Conservation (phyloP, 192 early-diverging fungal genomes). For the Phycomyces blakesleeanus region DNA sequence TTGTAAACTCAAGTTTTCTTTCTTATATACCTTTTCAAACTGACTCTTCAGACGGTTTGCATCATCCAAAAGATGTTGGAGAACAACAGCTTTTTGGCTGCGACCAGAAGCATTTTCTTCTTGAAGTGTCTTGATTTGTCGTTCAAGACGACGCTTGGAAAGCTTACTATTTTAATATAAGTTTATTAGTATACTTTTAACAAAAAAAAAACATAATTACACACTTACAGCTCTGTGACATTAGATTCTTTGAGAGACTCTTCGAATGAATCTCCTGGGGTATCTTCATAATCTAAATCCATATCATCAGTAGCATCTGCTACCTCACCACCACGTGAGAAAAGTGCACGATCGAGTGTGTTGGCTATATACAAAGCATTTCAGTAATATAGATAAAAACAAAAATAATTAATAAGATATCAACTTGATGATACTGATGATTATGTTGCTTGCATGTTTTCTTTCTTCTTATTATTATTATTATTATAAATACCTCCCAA, state of each 20-base stretch:
- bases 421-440: too few relatives aligned
- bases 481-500: constrained; percentile 45
- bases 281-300: constrained; percentile 15
- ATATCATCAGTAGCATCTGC: constrained; percentile 12
- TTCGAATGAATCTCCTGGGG: constrained; percentile 24
- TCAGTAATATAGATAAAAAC: too few relatives aligned
- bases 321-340: neutral
- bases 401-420: too few relatives aligned
- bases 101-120: constrained; percentile 24
- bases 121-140: constrained; percentile 26
- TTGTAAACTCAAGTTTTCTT: too few relatives aligned
- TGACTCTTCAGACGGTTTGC: constrained; percentile 38
- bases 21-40: constrained; percentile 25
- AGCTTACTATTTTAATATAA: constrained; percentile 22
- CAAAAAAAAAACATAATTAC: neutral
- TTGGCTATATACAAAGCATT: neutral
- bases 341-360: neutral
- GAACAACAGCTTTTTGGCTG: constrained; percentile 31
- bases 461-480: neutral
- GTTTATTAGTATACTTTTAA: neutral
- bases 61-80: constrained; percentile 37
- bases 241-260: constrained; percentile 33
- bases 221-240: constrained; percentile 29
- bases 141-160: constrained; percentile 30
- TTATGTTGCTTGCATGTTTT: neutral